Evolutionary conservation across 495 filamentous ascomycete species (phyloP).

Genomic region (Rhizodiscina lignyota): DNA sequence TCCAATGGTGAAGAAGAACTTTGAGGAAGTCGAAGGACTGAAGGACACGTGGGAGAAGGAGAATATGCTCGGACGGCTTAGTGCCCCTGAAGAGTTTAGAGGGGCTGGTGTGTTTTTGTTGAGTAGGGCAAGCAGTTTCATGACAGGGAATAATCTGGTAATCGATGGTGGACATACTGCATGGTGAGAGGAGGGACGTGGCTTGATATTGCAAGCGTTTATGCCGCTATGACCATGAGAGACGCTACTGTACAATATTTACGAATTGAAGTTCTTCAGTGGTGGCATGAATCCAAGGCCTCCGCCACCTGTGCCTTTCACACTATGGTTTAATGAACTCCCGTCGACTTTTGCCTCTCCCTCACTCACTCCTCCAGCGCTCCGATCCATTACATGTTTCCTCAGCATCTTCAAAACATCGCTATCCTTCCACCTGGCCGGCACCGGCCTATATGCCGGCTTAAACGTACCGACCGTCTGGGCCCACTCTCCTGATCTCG

Average conservation of each 20-base stretch:
- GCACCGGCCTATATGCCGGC: conserved; percentile 85
- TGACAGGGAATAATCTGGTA: conserved; percentile 47
- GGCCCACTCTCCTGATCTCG: conserved; percentile 66
- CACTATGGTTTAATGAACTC: too few species aligned
- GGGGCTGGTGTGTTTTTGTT: conserved; percentile 44
- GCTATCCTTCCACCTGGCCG: conserved; percentile 63
- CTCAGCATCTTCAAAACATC: conserved; percentile 62
- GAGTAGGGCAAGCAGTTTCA: conserved; percentile 51
- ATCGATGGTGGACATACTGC: conserved; percentile 49
- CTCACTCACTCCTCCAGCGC: conserved; percentile 17
- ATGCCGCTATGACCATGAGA: too few species aligned
- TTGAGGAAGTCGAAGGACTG: conserved; percentile 42
- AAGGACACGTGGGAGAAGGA: conserved; percentile 44
- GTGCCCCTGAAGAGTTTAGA: conserved; percentile 46
- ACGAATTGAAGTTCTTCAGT: not conserved
- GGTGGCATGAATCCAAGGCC: not conserved
- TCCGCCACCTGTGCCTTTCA: too few species aligned
- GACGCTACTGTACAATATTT: too few species aligned
- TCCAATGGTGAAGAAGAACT: conserved; percentile 52
- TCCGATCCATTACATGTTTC: conserved; percentile 48
- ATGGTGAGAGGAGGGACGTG: too few species aligned
- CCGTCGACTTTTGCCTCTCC: conserved; percentile 8
- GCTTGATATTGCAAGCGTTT: too few species aligned
- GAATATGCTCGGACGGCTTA: conserved; percentile 53
- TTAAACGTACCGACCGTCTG: conserved; percentile 91